phyloP scores from a whole-genome alignment of 1,139 yeast genomes.

The Geotrichum candidum region DNA sequence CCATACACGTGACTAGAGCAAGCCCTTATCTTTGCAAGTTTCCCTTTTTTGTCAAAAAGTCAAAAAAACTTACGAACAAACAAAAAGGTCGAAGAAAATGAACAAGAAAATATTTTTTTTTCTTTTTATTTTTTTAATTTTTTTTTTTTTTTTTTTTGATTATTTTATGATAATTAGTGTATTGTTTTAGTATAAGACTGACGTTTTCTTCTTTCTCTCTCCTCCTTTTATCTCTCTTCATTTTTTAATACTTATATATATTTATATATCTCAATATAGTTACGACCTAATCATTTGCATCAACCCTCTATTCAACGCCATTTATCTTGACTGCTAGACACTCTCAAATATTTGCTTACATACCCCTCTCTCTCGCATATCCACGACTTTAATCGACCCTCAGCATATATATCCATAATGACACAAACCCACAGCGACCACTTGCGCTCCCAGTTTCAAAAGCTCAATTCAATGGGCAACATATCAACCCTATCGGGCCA shows the following conservation, averaged over 20 bases:
- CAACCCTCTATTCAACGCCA: not conserved
- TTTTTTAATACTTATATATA: not conserved
- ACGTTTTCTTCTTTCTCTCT: not conserved
- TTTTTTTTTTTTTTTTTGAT: no score
- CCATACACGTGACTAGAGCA: not conserved
- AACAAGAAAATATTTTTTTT: no score
- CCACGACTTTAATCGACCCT: no score
- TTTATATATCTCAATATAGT: not conserved
- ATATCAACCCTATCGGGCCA: conserved; percentile 24
- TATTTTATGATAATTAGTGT: not conserved
- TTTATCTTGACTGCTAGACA: not conserved
- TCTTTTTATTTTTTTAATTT: no score
- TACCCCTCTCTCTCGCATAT: no score
- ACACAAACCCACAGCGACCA: conserved; percentile 1
- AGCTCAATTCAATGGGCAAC: conserved; percentile 21
- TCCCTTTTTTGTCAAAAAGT: not conserved
- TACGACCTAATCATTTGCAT: not conserved
- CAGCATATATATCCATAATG: not conserved
- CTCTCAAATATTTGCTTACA: no score
- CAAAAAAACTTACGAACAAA: not conserved
- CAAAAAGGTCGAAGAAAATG: not conserved
- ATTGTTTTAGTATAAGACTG: no score
- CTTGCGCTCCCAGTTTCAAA: conserved; percentile 11
- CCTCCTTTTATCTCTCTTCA: not conserved
- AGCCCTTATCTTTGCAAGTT: not conserved